Conservation (phyloP, 805 yeast species). For the Clavispora fructus region DNA sequence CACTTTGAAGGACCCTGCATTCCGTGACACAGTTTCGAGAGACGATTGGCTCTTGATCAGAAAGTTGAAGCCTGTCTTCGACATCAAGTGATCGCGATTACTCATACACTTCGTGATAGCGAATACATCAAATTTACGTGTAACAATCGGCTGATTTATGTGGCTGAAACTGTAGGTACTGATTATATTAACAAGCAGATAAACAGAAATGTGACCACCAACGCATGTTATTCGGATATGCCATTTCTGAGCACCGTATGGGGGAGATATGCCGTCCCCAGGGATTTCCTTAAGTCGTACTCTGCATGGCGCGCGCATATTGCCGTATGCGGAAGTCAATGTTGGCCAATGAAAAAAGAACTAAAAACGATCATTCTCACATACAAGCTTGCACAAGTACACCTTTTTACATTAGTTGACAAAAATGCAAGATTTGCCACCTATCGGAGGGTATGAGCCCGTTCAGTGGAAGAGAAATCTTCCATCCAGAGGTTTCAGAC, state of each 20-base stretch:
- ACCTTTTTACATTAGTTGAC: background rate
- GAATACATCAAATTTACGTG: background rate
- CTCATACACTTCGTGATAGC: background rate
- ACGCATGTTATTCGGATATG: too few relatives aligned
- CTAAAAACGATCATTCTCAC: conserved; percentile 3
- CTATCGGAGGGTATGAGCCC: conserved; percentile 78
- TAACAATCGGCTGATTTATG: background rate
- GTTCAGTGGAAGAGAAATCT: conserved; percentile 86
- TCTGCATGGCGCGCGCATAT: background rate
- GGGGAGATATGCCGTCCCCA: too few relatives aligned
- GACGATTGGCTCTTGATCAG: conserved; percentile 94
- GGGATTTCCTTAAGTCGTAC: too few relatives aligned
- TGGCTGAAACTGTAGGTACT: background rate
- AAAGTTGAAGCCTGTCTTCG: conserved; percentile 82
- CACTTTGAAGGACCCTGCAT: conserved; percentile 96
- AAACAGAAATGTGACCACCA: too few relatives aligned
- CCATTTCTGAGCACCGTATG: too few relatives aligned
- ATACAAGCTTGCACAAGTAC: background rate
- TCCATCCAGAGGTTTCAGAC: conserved; percentile 82
- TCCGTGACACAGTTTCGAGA: conserved; percentile 88
- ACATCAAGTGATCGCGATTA: conserved; percentile 49
- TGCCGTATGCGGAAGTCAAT: conserved; percentile 5
- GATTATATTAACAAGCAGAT: too few relatives aligned
- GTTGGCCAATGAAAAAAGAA: conserved; percentile 12
- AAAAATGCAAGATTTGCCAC: conserved; percentile 75